phyloP scores from a whole-genome alignment of 352 stramenopile genomes.

The Phytophthora hybrid region DNA sequence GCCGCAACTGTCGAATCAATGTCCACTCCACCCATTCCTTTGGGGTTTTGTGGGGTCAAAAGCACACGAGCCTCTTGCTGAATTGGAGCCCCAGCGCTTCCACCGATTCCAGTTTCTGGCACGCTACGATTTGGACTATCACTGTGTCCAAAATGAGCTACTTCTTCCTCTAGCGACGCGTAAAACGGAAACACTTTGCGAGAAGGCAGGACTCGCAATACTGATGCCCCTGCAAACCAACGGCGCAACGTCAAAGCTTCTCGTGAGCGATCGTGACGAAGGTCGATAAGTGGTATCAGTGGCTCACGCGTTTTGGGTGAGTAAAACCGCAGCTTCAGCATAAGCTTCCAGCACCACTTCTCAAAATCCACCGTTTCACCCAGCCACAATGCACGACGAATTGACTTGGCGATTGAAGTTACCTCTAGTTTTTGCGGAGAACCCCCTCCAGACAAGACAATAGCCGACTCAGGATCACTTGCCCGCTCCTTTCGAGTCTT shows the following conservation, averaged over 20 bases:
- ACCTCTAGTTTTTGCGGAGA: conserved; percentile 65
- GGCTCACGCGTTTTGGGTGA: conserved; percentile 72
- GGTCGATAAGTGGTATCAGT: conserved; percentile 73
- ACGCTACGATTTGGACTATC: conserved; percentile 4
- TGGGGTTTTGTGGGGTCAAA: conserved; percentile 36
- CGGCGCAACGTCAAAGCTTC: conserved; percentile 78
- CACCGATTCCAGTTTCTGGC: conserved; percentile 9
- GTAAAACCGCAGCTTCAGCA: conserved; percentile 88
- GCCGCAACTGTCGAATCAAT: conserved; percentile 39
- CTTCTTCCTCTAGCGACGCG: conserved; percentile 50
- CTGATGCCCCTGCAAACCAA: conserved; percentile 68
- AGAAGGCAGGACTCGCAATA: conserved; percentile 39
- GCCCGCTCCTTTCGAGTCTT: conserved; percentile 56
- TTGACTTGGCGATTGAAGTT: conserved; percentile 73
- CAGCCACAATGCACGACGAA: conserved; percentile 75
- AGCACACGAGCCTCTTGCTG: conserved; percentile 42
- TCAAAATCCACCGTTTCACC: conserved; percentile 78
- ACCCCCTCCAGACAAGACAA: conserved; percentile 52
- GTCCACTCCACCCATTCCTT: conserved; percentile 24
- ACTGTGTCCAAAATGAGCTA: conserved; percentile 30
- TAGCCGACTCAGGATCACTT: conserved; percentile 47
- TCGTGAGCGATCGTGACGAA: conserved; percentile 75
- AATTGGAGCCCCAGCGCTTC: conserved; percentile 50
- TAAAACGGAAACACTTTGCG: conserved; percentile 69
- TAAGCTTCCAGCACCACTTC: conserved; percentile 86